Evolutionary conservation across 2,329 filamentous ascomycete species (phyloP).

Genomic region (Harringtonia aguacate): DNA sequence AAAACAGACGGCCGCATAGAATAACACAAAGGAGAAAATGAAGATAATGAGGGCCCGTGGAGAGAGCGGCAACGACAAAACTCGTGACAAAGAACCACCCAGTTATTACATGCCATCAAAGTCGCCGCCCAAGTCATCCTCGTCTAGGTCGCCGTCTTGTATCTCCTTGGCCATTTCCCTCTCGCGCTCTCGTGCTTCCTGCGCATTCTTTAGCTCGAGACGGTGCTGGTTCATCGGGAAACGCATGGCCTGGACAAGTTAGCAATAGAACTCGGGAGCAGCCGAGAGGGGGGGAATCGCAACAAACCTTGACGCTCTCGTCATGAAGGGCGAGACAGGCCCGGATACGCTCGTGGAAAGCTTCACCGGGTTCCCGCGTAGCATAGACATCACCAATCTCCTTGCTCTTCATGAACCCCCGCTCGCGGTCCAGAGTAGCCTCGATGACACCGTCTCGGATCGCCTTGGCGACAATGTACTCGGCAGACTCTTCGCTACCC

Average conservation of each 20-base stretch:
- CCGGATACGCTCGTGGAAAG: slow-evolving; percentile 92
- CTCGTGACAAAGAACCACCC: no score
- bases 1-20: neutral
- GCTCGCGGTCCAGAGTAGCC: slow-evolving; percentile 85
- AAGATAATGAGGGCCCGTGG: neutral
- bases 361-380: slow-evolving; percentile 89
- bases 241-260: slow-evolving; percentile 66
- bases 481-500: slow-evolving; percentile 91
- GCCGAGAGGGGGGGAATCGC: neutral
- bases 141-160: slow-evolving; percentile 91
- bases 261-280: neutral
- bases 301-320: slow-evolving; percentile 86
- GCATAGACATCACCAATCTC: slow-evolving; percentile 93
- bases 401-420: slow-evolving; percentile 97
- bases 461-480: slow-evolving; percentile 98
- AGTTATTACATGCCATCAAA: slow-evolving; percentile 80
- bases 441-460: slow-evolving; percentile 97
- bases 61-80: neutral
- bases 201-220: slow-evolving; percentile 92
- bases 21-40: neutral
- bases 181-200: slow-evolving; percentile 94
- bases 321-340: slow-evolving; percentile 89
- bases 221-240: slow-evolving; percentile 99
- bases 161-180: slow-evolving; percentile 98
- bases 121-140: slow-evolving; percentile 89